These are phyloP conservation scores for Aspergillus niger DNA, from an alignment of 2,329 filamentous ascomycete genomes.

Conservation along the genomic window DNA sequence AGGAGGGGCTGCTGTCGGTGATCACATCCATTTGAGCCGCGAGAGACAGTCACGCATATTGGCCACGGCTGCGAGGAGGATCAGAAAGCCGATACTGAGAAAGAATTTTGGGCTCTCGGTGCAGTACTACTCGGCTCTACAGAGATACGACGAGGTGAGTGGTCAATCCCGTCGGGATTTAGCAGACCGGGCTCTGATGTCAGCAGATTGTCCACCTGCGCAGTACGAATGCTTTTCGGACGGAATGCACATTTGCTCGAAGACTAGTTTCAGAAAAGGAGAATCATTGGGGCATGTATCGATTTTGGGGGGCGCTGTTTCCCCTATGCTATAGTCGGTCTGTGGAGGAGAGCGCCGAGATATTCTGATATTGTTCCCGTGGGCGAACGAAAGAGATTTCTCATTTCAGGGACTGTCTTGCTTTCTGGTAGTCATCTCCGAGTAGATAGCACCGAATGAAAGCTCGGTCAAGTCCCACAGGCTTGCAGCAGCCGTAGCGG, in stretches of 20 bases:
- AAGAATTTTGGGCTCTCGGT: constrained; percentile 28
- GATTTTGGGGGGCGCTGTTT: constrained; percentile 37
- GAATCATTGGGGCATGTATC: constrained; percentile 25
- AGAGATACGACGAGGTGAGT: constrained; percentile 34
- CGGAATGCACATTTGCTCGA: constrained; percentile 33
- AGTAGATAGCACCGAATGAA: constrained; percentile 8
- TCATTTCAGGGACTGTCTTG: constrained; percentile 1
- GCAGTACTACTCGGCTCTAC: constrained; percentile 29
- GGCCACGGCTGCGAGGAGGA: constrained; percentile 27
- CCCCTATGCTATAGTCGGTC: constrained; percentile 36
- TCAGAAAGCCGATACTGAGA: constrained; percentile 25
- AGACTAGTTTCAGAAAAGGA: constrained; percentile 34
- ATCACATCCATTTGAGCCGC: constrained; percentile 18
- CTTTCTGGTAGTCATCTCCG: not conserved
- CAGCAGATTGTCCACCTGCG: constrained; percentile 33
- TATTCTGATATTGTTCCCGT: constrained; percentile 22
- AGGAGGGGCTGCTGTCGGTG: constrained; percentile 22
- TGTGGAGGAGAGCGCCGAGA: constrained; percentile 30
- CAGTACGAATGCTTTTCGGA: constrained; percentile 31
- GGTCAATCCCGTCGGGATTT: not conserved
- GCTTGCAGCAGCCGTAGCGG: constrained; percentile 5
- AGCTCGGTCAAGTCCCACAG: constrained; percentile 4
- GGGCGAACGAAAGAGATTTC: not conserved
- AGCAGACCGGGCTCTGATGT: constrained; percentile 9
- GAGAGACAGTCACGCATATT: constrained; percentile 29